A percentile compares a stretch with the other conserved stretches of the same genome.
phyloP scores from a whole-genome alignment of 768 basidiomycete genomes.

The Pleurotus eryngii region DNA sequence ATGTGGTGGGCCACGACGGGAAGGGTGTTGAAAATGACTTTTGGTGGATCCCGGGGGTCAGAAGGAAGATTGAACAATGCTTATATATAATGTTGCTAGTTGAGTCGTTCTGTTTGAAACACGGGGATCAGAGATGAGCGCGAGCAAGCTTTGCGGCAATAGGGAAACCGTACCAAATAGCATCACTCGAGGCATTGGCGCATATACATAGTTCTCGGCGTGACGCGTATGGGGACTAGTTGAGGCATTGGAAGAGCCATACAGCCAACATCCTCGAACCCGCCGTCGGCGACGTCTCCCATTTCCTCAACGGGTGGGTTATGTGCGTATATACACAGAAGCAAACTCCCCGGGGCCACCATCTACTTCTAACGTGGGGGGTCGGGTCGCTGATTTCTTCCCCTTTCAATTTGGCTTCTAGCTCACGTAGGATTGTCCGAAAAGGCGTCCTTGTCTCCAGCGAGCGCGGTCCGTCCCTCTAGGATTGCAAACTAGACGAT shows the following conservation, averaged over 20 bases:
- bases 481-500: no score
- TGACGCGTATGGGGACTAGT: conserved; percentile 26
- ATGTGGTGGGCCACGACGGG: no score
- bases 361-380: conserved; percentile 64
- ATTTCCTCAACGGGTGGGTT: conserved; percentile 36
- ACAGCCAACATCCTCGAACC: conserved; percentile 17
- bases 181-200: conserved; percentile 20
- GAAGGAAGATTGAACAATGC: no score
- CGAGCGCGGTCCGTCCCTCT: conserved; percentile 58
- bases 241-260: conserved; percentile 22
- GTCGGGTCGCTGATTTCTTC: conserved; percentile 39
- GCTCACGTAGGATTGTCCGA: conserved; percentile 48
- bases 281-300: conserved; percentile 40
- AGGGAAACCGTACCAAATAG: no score
- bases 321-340: conserved; percentile 34
- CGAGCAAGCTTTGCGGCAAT: no score
- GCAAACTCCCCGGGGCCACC: conserved; percentile 92
- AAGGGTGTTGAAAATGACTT: no score
- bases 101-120: no score
- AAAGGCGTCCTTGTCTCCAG: conserved; percentile 42
- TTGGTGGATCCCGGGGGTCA: no score
- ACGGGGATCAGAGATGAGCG: no score
- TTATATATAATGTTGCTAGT: no score
- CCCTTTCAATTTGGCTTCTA: conserved; percentile 47
- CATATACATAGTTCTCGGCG: conserved; percentile 56